A percentile compares a stretch with the other conserved stretches of the same genome.
Evolutionary conservation across 1,284 basidiomycete genomes (phyloP).

Genomic region (Apiotrichum sp.): DNA sequence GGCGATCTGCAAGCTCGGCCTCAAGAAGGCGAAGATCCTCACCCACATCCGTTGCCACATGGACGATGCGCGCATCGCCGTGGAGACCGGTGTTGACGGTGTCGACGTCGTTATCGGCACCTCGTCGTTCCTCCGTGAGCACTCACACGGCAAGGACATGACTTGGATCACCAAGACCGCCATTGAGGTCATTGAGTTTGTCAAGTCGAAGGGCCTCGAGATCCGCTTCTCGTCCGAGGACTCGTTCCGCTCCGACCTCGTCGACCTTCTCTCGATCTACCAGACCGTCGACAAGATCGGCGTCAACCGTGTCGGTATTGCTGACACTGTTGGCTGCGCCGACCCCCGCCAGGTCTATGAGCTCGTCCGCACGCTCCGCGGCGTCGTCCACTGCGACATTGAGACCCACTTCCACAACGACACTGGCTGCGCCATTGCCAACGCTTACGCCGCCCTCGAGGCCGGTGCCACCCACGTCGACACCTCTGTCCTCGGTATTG

Average conservation of each 20-base stretch:
- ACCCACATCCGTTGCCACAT: constrained; percentile 99
- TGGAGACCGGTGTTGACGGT: constrained; percentile 98
- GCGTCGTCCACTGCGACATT: constrained; percentile 94
- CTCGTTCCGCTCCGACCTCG: constrained; percentile 98
- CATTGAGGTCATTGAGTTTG: constrained; percentile 97
- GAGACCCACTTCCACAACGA: constrained; percentile 99
- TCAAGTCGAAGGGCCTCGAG: constrained; percentile 99
- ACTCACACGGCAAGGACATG: constrained; percentile 99
- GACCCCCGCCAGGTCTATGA: constrained; percentile 99
- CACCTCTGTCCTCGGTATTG: constrained; percentile 88
- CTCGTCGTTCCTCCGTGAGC: constrained; percentile 97
- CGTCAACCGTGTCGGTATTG: constrained; percentile 97
- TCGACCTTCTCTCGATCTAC: constrained; percentile 97
- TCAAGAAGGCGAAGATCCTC: constrained; percentile 76
- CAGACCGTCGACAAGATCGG: constrained; percentile 99
- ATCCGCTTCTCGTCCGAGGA: constrained; percentile 99
- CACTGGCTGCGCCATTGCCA: constrained; percentile 88
- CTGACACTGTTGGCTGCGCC: constrained; percentile 98
- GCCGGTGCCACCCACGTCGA: constrained; percentile 99
- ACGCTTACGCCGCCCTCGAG: constrained; percentile 96
- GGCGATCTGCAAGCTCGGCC: constrained; percentile 97
- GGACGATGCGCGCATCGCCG: constrained; percentile 98
- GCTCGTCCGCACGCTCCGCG: constrained; percentile 88
- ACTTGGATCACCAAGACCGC: constrained; percentile 94
- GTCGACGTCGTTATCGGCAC: constrained; percentile 99